These are phyloP conservation scores for Naganishia sp. DNA, from an alignment of 1,284 basidiomycete genomes.

Conservation along the genomic window DNA sequence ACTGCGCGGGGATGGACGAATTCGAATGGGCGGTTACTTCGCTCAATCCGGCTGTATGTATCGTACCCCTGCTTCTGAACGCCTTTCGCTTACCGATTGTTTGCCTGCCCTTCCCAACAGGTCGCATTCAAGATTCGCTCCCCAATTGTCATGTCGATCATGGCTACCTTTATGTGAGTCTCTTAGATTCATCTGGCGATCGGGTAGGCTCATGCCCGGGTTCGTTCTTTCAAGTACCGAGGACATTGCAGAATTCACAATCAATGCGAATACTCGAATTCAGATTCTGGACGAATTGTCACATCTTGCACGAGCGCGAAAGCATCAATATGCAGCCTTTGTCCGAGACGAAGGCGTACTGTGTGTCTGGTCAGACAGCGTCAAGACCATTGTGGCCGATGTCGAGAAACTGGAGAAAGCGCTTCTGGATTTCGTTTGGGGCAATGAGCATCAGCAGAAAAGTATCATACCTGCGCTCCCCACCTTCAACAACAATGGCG, in stretches of 20 bases:
- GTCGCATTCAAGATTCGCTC: conserved; percentile 45
- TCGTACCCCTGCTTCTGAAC: background rate
- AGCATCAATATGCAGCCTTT: conserved; percentile 82
- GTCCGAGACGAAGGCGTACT: conserved; percentile 73
- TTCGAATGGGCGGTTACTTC: conserved; percentile 43
- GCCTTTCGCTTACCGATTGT: conserved; percentile 62
- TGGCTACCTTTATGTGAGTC: conserved; percentile 42
- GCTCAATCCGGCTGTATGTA: conserved; percentile 42
- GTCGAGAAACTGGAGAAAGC: conserved; percentile 68
- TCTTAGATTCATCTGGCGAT: background rate
- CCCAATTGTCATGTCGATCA: conserved; percentile 39
- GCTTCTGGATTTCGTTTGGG: conserved; percentile 78
- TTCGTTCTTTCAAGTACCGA: conserved; percentile 34
- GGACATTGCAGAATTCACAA: conserved; percentile 42
- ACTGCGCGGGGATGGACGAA: conserved; percentile 40
- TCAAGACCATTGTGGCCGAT: conserved; percentile 66
- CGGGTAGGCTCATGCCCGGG: background rate
- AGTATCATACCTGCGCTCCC: conserved; percentile 27
- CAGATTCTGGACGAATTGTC: conserved; percentile 59
- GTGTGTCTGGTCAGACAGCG: conserved; percentile 72
- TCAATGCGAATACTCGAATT: conserved; percentile 43
- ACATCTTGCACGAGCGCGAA: conserved; percentile 68
- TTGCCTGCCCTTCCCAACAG: conserved; percentile 58
- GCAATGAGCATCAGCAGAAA: conserved; percentile 39
- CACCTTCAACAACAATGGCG: background rate